phyloP scores from a whole-genome alignment of 345 rosid genomes.

The Erucastrum elatum region DNA sequence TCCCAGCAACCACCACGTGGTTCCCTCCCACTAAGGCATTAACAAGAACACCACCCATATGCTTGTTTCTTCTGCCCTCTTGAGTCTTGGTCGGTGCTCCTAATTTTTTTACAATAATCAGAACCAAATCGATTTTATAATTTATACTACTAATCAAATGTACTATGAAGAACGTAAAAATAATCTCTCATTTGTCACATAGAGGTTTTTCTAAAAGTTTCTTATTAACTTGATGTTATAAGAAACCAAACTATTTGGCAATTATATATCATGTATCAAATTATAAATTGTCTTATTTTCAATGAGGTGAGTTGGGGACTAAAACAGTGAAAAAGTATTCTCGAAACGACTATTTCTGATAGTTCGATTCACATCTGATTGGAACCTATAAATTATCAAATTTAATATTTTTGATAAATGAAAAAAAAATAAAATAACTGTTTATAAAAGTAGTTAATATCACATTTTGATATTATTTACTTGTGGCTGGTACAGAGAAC shows the following conservation, averaged over 20 bases:
- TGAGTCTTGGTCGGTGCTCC: background rate
- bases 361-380: constrained; percentile 19
- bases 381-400: background rate
- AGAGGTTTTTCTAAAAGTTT: background rate
- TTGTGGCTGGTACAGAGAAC: background rate
- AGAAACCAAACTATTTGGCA: background rate
- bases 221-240: background rate
- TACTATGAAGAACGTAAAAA: too few relatives aligned
- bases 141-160: background rate
- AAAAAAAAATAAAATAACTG: too few relatives aligned
- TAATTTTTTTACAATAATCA: background rate
- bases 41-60: constrained; percentile 9
- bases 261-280: background rate
- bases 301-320: background rate
- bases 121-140: background rate
- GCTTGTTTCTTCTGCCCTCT: constrained; percentile 15
- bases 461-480: too few relatives aligned
- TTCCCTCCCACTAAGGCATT: constrained; percentile 25
- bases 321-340: constrained; percentile 13
- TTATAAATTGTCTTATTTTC: background rate
- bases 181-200: background rate
- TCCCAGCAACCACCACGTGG: constrained; percentile 38
- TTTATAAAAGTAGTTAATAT: too few relatives aligned
- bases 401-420: background rate
- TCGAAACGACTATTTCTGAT: background rate